Evolutionary conservation across 306 rosid genomes (phyloP), one percentile per base, ranked within the genome.

Genomic region (Prunus armeniaca): DNA sequence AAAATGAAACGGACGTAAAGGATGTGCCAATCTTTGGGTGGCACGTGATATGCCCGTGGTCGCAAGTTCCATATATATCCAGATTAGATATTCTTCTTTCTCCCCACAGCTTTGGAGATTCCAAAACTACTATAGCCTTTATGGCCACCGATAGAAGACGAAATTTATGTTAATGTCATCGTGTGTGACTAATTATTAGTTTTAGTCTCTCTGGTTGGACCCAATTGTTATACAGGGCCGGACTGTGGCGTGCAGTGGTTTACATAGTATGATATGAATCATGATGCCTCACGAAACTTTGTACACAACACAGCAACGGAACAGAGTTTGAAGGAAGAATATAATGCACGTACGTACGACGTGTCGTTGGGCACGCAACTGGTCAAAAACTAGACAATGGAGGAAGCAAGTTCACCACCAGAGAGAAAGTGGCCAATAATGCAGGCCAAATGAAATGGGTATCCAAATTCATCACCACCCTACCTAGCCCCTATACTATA

Each of bases 41-140:
- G 66, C 80, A 74, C 6, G 80, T 32, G 79, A 34, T 65, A 13
- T 49, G 27, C 76, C 12, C 72, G 83, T 41, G 12, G 25, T 34
- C 27, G 34, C 70, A 43, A 28, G 54, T 65, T 43, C 52, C 7
- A 8, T n/a, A 20, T 55, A 8, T n/a, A 20, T 55, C 9, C 3
- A 34, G 57, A 15, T 17, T n/a, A 17, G n/a, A 17, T 51, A 51
- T 51, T 34, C 50, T 18, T 34, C 51, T 71, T 34, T 19, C 51
- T 54, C 65, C 75, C 32, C 3, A n/a, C 50, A 14, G 65, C n/a
- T 19, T 54, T 11, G 65, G 63, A 54, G 75, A 19, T 30, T 32
- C 64, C 66, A 15, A 25, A 3, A 11, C 17, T 12, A 2, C 10
- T 11, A 11, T 18, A 6, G 27, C 11, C 19, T 0, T n/a, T 22